A percentile compares a stretch with the other conserved stretches of the same genome.
These are phyloP conservation scores for Pythium guiyangense DNA, from an alignment of 352 stramenopile species.

Conservation along the genomic window DNA sequence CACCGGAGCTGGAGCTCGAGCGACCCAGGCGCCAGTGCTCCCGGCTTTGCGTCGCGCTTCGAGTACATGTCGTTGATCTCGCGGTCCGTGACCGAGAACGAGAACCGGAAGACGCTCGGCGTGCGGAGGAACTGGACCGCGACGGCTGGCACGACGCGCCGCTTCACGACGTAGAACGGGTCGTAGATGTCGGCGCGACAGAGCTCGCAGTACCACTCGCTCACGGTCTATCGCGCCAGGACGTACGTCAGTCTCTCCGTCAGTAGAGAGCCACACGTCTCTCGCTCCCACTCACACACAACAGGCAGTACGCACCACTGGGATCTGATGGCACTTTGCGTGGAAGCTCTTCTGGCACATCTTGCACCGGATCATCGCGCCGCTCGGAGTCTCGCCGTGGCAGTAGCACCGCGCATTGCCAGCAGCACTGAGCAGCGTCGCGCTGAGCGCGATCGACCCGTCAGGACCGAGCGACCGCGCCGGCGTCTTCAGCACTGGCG, in stretches of 20 bases:
- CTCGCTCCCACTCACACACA: neutral
- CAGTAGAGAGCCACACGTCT: neutral
- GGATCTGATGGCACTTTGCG: slow-evolving; percentile 73
- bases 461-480: slow-evolving; percentile 1
- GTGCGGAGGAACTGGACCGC: slow-evolving; percentile 67
- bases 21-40: slow-evolving; percentile 46
- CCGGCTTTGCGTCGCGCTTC: slow-evolving; percentile 41
- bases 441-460: slow-evolving; percentile 14
- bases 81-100: slow-evolving; percentile 64
- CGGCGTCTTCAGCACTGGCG: neutral
- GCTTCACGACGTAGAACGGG: slow-evolving; percentile 60
- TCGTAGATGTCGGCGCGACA: slow-evolving; percentile 70
- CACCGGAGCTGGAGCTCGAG: slow-evolving; percentile 79
- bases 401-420: slow-evolving; percentile 65
- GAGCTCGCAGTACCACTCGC: slow-evolving; percentile 70
- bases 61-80: slow-evolving; percentile 73
- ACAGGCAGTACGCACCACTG: slow-evolving; percentile 45
- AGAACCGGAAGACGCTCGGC: slow-evolving; percentile 41
- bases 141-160: slow-evolving; percentile 42
- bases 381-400: slow-evolving; percentile 8
- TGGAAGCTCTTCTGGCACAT: slow-evolving; percentile 59
- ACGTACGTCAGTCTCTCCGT: neutral
- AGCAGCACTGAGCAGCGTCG: slow-evolving; percentile 23
- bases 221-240: slow-evolving; percentile 17
- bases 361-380: slow-evolving; percentile 45